Base-by-base conservation (phyloP, 2,329 filamentous ascomycete genomes). In the Aureobasidium leucospermi region DNA sequence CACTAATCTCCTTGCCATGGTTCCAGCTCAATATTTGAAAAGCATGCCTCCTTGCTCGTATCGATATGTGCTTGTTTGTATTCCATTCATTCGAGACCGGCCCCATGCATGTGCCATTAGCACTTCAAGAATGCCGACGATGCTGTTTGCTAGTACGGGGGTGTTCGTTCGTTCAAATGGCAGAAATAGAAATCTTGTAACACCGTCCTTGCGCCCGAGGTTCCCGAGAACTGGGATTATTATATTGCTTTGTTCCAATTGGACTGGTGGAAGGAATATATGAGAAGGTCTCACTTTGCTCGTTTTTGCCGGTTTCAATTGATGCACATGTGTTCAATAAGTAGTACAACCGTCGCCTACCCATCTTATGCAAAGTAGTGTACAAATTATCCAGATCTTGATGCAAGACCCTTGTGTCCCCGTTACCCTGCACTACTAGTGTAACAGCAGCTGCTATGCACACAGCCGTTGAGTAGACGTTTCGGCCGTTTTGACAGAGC, bases 351-450 rank as follows among this genome's bases (percentile, higher is more conserved):
- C 41, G 39, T 56, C 31, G 52, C 52, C 16, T 56, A 46, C 41
- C 42, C 45, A 31, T 23, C 16, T 56, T 56, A 56, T 45, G 39
- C 38, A 55, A 8, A 11, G 29, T 38, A 9, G 11, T 16, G 16
- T 29, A 38, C n/a, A 46, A 56, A 53, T 23, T 32, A 23, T 15
- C 9, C 39, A 55, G 32, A 38, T 41, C 38, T 32, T 41, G 38
- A n/a, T 56, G 29, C 31, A 16, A 34, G 51, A 55, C 51, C 51
- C 51, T 23, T 55, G 51, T 55, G 41, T 31, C 28, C n/a, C 31
- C 52, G 52, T 56, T 56, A 36, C 52, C 29, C 52, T 56, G 31
- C 19, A 56, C 28, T 38, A 46, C 39, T 46, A 45, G 41, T 56
- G 41, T 38, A 16, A 45, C 31, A 29, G 29, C 34, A 34, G 31